Percentiles rank a stretch among this genome's conserved stretches.
Evolutionary conservation across 2,329 filamentous ascomycete species (phyloP).

Genomic region (Scopulariopsis brevicaulis): DNA sequence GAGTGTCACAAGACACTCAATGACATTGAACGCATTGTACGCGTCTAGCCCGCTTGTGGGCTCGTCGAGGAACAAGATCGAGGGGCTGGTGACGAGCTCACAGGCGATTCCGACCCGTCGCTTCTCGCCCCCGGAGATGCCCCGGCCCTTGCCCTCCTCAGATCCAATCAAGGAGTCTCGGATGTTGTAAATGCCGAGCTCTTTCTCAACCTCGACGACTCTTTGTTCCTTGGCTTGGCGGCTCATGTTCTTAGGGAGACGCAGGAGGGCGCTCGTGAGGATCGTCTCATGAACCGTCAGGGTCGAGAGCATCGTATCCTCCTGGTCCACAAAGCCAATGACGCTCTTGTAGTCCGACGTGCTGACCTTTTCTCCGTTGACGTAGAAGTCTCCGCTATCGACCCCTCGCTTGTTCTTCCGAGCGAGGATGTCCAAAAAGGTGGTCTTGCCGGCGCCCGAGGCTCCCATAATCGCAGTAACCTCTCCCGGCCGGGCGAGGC

Average conservation of each 20-base stretch:
- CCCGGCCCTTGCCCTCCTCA: constrained; percentile 85
- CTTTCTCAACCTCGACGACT: constrained; percentile 86
- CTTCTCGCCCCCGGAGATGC: constrained; percentile 96
- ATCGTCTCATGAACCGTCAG: constrained; percentile 98
- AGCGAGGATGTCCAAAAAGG: constrained; percentile 89
- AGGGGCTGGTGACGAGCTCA: constrained; percentile 93
- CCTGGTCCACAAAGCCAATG: constrained; percentile 94
- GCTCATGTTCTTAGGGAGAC: constrained; percentile 89
- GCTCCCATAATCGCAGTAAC: constrained; percentile 97
- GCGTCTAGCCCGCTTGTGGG: constrained; percentile 93
- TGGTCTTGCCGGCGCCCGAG: constrained; percentile 94
- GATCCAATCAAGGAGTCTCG: constrained; percentile 92
- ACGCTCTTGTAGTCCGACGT: constrained; percentile 83
- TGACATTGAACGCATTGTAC: constrained; percentile 95
- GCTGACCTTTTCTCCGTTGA: constrained; percentile 84
- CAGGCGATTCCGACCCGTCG: constrained; percentile 93
- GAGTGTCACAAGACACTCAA: constrained; percentile 88
- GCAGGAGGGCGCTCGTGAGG: constrained; percentile 79
- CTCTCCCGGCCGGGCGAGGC: constrained; percentile 88
- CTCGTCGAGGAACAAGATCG: constrained; percentile 93
- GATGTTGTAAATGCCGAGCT: constrained; percentile 90
- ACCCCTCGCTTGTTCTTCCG: constrained; percentile 90
- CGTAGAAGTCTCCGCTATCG: constrained; percentile 70
- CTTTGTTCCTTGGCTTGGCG: constrained; percentile 78
- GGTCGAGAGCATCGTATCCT: constrained; percentile 92